phyloP scores from a whole-genome alignment of 2,329 filamentous ascomycete species.

The Sarocladium brachiariae region DNA sequence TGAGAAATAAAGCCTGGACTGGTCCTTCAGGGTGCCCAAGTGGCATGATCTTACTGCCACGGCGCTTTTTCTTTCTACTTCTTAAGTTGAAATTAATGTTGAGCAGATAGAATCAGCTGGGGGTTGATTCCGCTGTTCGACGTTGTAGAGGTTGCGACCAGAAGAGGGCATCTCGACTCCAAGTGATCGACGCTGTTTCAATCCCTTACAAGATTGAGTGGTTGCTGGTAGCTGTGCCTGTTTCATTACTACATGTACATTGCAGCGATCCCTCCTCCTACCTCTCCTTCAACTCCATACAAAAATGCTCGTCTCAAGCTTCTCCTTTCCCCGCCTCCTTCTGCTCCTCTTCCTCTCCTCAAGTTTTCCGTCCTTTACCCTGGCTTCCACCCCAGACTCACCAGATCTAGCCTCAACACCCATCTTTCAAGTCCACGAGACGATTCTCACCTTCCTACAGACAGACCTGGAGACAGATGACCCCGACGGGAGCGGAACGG shows the following conservation, averaged over 20 bases:
- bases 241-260: too few species aligned
- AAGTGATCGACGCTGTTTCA: not conserved
- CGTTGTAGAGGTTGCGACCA: too few species aligned
- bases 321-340: not conserved
- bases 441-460: constrained; percentile 2
- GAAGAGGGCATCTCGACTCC: not conserved
- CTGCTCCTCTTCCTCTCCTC: not conserved
- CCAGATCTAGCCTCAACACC: not conserved
- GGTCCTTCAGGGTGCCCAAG: too few species aligned
- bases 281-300: not conserved
- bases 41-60: too few species aligned
- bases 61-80: too few species aligned
- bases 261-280: too few species aligned
- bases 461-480: not conserved
- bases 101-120: too few species aligned
- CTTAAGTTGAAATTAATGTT: too few species aligned
- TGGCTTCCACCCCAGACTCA: not conserved
- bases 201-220: too few species aligned
- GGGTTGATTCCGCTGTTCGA: too few species aligned
- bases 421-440: not conserved
- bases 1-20: too few species aligned
- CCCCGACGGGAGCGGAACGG: not conserved
- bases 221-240: too few species aligned
- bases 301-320: not conserved
- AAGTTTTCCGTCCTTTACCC: not conserved